These are phyloP conservation scores for Vitis hybrid DNA, from an alignment of 177 flowering plant genomes.

Conservation along the genomic window DNA sequence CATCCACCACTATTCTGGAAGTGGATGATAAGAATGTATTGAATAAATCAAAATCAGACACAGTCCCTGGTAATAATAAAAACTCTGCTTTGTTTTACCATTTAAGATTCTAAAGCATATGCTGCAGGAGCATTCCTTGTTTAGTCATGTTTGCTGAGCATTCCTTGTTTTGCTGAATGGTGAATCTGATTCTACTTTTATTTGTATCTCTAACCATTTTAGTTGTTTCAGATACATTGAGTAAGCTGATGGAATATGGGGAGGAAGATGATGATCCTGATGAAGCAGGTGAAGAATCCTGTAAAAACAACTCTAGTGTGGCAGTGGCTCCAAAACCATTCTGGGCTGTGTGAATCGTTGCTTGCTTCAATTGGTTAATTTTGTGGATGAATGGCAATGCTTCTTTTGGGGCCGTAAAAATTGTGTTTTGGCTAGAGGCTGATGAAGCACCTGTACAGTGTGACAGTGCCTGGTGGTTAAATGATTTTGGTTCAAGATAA, in stretches of 20 bases:
- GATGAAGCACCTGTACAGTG: too few relatives aligned
- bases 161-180: neutral
- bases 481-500: too few relatives aligned
- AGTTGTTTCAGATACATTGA: constrained; percentile 59
- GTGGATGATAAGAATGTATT: constrained; percentile 15
- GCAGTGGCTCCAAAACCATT: constrained; percentile 58
- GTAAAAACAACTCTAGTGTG: constrained; percentile 13
- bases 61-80: constrained; percentile 54
- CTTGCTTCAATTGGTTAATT: neutral
- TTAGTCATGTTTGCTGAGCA: neutral
- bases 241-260: constrained; percentile 86
- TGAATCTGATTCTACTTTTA: neutral
- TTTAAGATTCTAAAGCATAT: constrained; percentile 1
- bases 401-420: too few relatives aligned
- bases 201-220: neutral
- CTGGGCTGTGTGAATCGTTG: constrained; percentile 61
- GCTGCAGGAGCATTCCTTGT: neutral
- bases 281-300: constrained; percentile 28
- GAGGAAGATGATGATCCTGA: constrained; percentile 80
- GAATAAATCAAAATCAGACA: constrained; percentile 28
- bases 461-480: too few relatives aligned
- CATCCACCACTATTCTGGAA: constrained; percentile 16
- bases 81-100: neutral
- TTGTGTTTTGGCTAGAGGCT: too few relatives aligned
- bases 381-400: neutral